phyloP scores from a whole-genome alignment of 1,284 basidiomycete genomes.

The Pseudozyma thailandica region DNA sequence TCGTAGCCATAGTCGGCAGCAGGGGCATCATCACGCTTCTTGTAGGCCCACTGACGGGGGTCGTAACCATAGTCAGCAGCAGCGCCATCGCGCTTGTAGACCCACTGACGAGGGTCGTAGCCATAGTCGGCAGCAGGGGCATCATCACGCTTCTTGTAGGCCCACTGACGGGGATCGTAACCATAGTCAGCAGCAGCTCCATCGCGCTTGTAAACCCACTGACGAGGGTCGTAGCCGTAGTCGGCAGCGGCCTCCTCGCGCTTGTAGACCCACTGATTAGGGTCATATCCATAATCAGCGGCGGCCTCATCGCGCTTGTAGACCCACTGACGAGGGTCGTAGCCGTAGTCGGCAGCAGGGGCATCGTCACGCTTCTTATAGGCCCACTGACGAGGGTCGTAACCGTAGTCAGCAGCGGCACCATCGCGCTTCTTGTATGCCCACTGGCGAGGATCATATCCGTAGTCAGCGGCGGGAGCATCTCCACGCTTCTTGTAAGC shows the following conservation, averaged over 20 bases:
- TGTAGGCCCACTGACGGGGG: conserved; percentile 17
- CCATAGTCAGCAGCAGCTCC: conserved; percentile 17
- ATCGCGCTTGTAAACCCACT: conserved; percentile 12
- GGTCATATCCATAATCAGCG: conserved; percentile 8
- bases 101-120: conserved; percentile 17
- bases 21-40: conserved; percentile 10
- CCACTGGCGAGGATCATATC: conserved; percentile 13
- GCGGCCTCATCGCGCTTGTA: conserved; percentile 23
- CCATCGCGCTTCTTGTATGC: conserved; percentile 23
- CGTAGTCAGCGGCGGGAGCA: conserved; percentile 23
- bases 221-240: conserved; percentile 13
- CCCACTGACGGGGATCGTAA: conserved; percentile 17
- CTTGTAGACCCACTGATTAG: conserved; percentile 13
- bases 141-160: conserved; percentile 9
- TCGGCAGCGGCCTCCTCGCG: conserved; percentile 14
- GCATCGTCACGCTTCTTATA: conserved; percentile 25
- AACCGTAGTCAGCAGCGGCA: conserved; percentile 20
- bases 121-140: conserved; percentile 12
- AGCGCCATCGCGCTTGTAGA: conserved; percentile 8
- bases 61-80: conserved; percentile 18
- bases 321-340: conserved; percentile 14
- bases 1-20: conserved; percentile 3
- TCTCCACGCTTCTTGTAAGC: conserved; percentile 28
- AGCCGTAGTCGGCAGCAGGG: conserved; percentile 23
- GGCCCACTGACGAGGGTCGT: conserved; percentile 12